These are phyloP conservation scores for Tylopilus rubrobrunneus DNA, from an alignment of 768 basidiomycete genomes.

Conservation along the genomic window DNA sequence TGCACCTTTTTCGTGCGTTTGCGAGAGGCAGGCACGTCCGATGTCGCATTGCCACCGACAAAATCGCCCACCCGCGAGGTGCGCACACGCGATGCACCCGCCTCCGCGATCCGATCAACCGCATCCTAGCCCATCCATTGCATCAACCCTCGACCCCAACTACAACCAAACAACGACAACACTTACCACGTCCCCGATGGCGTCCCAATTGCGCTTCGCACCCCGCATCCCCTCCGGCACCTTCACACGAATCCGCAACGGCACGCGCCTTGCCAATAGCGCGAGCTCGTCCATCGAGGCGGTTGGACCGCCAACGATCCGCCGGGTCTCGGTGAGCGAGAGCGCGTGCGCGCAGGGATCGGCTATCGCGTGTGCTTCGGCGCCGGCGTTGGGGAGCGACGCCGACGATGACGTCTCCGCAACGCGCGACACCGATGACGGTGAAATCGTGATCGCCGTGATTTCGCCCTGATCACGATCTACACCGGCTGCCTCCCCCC, in stretches of 20 bases:
- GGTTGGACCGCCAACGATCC: slow-evolving; percentile 13
- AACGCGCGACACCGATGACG: too few relatives aligned
- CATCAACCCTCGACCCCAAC: neutral
- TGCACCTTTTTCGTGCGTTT: slow-evolving; percentile 2
- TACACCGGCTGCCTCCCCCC: neutral
- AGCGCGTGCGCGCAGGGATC: too few relatives aligned
- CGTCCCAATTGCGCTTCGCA: slow-evolving; percentile 16
- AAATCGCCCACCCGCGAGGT: too few relatives aligned
- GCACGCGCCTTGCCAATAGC: slow-evolving; percentile 12
- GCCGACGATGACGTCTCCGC: too few relatives aligned
- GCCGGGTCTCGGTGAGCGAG: neutral
- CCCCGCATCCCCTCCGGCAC: slow-evolving; percentile 4
- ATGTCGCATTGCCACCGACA: too few relatives aligned
- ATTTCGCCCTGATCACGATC: neutral
- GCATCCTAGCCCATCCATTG: too few relatives aligned
- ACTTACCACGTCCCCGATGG: neutral
- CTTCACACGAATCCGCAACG: slow-evolving; percentile 8
- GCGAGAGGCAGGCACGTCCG: neutral
- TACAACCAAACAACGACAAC: too few relatives aligned
- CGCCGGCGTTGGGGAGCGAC: too few relatives aligned
- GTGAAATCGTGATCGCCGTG: too few relatives aligned
- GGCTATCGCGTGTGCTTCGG: too few relatives aligned
- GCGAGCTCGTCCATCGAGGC: slow-evolving; percentile 18
- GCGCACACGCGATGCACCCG: too few relatives aligned
- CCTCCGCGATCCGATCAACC: too few relatives aligned